Evolutionary conservation across 2,329 filamentous ascomycete genomes (phyloP), one percentile per base, ranked within the genome.

Genomic region (Sclerotinia trifoliorum): DNA sequence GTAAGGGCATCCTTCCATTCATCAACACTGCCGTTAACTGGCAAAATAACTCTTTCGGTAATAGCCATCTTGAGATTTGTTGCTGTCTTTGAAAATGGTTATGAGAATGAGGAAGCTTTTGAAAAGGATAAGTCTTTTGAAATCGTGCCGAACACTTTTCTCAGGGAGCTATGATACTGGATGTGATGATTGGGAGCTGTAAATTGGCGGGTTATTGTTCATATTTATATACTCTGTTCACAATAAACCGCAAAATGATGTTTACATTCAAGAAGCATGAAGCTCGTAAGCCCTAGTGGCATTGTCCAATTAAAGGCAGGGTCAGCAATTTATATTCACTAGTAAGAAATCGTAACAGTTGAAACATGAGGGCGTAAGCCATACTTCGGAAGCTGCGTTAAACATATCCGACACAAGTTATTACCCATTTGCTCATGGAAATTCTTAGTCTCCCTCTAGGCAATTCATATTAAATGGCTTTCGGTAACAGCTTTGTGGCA

Each of bases 1-100:
- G 76, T 75, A 63, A 77, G 70, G 17, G 69, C 64, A 24, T 75
- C 73, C 66, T 76, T 76, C 74, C 75, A 77, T 44, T 73, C 68
- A 17, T 75, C 70, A n/a, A 76, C 71, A 56, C 71, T 70, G 19
- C 73, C 72, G 32, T 70, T 70, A 39, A 74, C 73, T 32, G 74
- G 70, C 58, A 77, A 70, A 39, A 74, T 74, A 54, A 73, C 55
- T 68, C 70, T 68, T 61, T 72, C 68, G 32, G 71, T 72, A 67
- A 72, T 60, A 66, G 71, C 49, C 71, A 73, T 73, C 52, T 67
- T 70, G 70, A 72, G 13, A 63, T 19, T 11, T 69, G 24, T 13
- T 24, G 24, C 67, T 21, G 29, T n/a, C 11, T 57, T 26, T 48
- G 19, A 7, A 39, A 24, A 1, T 29, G 24, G 32, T 44, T 46